Percentiles rank a stretch among this genome's conserved stretches.
phyloP scores from a whole-genome alignment of 176 grass and related monocot genomes.

The Hyparrhenia diplandra region DNA sequence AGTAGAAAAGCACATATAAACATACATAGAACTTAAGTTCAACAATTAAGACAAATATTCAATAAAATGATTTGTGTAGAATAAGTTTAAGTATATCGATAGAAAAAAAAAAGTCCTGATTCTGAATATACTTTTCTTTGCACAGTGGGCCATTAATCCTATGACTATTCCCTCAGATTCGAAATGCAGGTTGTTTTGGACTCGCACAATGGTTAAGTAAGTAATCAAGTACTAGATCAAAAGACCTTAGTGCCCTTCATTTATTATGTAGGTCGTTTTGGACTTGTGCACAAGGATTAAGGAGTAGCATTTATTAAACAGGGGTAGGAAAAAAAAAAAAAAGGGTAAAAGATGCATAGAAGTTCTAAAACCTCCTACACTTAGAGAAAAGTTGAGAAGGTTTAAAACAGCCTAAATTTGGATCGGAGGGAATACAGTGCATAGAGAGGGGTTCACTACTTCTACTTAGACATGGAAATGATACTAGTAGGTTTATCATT shows the following conservation, averaged over 20 bases:
- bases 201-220: not conserved
- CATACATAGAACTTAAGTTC: slow-evolving; percentile 13
- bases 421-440: not conserved
- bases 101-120: not conserved
- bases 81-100: slow-evolving; percentile 1
- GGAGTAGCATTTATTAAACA: not conserved
- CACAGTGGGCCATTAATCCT: not conserved
- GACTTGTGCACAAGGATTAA: too few species aligned
- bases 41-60: not conserved
- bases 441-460: not conserved
- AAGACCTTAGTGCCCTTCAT: not conserved
- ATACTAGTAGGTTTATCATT: not conserved
- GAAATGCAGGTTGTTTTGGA: not conserved
- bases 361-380: not conserved
- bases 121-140: not conserved
- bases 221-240: not conserved
- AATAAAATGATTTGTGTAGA: not conserved
- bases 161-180: not conserved
- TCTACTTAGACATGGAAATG: too few species aligned
- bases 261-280: too few species aligned
- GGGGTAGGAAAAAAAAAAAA: not conserved
- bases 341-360: not conserved
- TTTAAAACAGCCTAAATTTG: not conserved
- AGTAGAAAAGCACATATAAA: slow-evolving; percentile 20
- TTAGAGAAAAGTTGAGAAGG: not conserved